Evolutionary conservation across 2,329 filamentous ascomycete species (phyloP).

Genomic region (Stemphylium lycopersici): DNA sequence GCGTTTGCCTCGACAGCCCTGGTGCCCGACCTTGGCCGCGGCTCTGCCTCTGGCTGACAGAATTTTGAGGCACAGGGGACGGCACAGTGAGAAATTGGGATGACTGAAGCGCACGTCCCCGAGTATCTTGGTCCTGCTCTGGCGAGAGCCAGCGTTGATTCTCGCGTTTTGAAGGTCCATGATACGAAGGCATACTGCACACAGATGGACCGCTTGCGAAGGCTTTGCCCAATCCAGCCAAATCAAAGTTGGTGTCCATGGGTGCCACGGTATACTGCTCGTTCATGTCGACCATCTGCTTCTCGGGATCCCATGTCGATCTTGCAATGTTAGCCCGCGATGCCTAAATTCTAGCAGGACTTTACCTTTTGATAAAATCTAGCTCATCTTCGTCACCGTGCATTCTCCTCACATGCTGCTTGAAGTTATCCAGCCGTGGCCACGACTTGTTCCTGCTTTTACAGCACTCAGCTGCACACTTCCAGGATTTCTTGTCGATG

Average conservation of each 20-base stretch:
- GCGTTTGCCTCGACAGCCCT: neutral
- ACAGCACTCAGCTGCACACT: slow-evolving; percentile 65
- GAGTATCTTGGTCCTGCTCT: slow-evolving; percentile 7
- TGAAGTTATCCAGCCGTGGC: slow-evolving; percentile 87
- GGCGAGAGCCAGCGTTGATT: slow-evolving; percentile 23
- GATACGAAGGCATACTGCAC: slow-evolving; percentile 27
- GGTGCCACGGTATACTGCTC: slow-evolving; percentile 25
- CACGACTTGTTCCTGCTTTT: slow-evolving; percentile 70
- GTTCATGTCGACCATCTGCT: slow-evolving; percentile 8
- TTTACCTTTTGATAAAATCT: slow-evolving; percentile 56
- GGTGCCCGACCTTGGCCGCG: neutral
- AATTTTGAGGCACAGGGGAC: neutral
- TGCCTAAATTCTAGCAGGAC: neutral
- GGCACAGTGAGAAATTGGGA: neutral
- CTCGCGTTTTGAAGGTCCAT: slow-evolving; percentile 31
- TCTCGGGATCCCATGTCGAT: slow-evolving; percentile 25
- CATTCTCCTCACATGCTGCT: slow-evolving; percentile 74
- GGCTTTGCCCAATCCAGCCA: slow-evolving; percentile 39
- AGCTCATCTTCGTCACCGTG: slow-evolving; percentile 60
- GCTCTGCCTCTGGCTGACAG: slow-evolving; percentile 5
- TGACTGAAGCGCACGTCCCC: neutral
- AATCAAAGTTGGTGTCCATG: slow-evolving; percentile 36
- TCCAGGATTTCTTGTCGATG: slow-evolving; percentile 55
- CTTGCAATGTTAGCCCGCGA: slow-evolving; percentile 30
- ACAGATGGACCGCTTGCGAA: slow-evolving; percentile 21